Base-by-base conservation (phyloP, 177 flowering plant genomes). In the Vitis hybrid region DNA sequence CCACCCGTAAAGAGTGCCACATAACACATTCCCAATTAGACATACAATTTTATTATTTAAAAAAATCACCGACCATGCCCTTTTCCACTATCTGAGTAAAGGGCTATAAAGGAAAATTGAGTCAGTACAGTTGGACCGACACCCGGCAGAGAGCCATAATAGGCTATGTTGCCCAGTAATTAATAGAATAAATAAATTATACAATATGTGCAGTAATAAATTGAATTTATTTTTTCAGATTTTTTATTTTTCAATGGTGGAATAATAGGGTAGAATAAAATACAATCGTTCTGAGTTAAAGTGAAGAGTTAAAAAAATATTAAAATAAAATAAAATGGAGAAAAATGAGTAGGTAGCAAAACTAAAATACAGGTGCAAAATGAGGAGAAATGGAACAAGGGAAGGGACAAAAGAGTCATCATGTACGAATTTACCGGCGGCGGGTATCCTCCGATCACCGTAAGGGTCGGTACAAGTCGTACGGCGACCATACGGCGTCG, bases 401-500 rank as follows among this genome's bases (percentile, higher is more conserved):
- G 13, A 59, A 50, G 62, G 16, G 64, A 60, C 59, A 74, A 51
- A 68, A 64, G 13, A 58, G 63, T 67, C 65, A 71, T 54, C 48
- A 55, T 35, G 70, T 50, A 56, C 32, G 77, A 78, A 78, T 72
- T 75, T 79, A 81, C 83, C 76, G 74, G 77, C 69, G 64, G 64
- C 57, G 49, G 35, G 16, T 30, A 11, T 12, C 21, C 15, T 40
- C 14, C 15, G 21, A 13, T 16, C 0, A 88, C 15, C 60, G 78
- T 5, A 81, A 67, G 62, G 75, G 82, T 52, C 78, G 81, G 70
- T 79, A 82, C 77, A 87, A 74, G 59, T 87, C 90, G 68, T 80
- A 87, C 3, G 83, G 87, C 15, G 86, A 83, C 90, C 90, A 87
- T 3, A 85, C 79, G 2, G 80, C 65, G 64, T 87, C 91, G 15